Base-by-base conservation (phyloP, 768 basidiomycete species). In the Clathrus columnatus region DNA sequence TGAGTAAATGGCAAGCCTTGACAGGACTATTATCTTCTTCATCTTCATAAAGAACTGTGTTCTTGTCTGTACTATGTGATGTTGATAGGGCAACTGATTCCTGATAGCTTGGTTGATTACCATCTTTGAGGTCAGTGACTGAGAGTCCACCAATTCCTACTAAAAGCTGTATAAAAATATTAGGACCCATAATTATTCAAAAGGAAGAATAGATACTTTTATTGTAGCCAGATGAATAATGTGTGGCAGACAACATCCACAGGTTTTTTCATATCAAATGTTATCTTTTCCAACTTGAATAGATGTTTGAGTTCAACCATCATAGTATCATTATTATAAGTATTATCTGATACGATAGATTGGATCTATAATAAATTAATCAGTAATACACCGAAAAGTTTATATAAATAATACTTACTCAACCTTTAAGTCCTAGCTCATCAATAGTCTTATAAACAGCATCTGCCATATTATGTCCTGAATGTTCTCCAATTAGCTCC, bases 391-490 rank as follows among this genome's bases (percentile, higher is more conserved):
- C 2, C 6, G 11, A 2, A 16, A 14, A 11, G n/a, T n/a, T n/a
- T 36, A 8, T 14, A n/a, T 2, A 8, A 36, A 36, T 14, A 4
- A 11, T 14, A 59, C 59, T 42, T 48, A 68, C 64, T 42, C 54
- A 47, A 8, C 57, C 60, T 21, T 60, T 46, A n/a, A 70, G 50
- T 0, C 64, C 65, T 59, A 69, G 72, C 17, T 30, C 55, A 11
- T 61, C 41, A 2, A 71, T 27, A 0, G 63, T 68, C 14, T 63
- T 59, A 68, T 69, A 72, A 0, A 72, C 67, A 7, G 52, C 59
- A 0, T 63, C 62, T 10, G 71, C 72, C 64, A 73, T 68, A 50
- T 70, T 72, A 47, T 68, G 64, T 3, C 72, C 66, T 0, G 65
- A 64, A 53, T 73, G 70, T 47, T 68, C 64, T 4, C 70, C 65